Evolutionary conservation across 371 early-diverging fungal genomes (phyloP), one percentile per base, ranked within the genome.

Genomic region (Mucor indicus): DNA sequence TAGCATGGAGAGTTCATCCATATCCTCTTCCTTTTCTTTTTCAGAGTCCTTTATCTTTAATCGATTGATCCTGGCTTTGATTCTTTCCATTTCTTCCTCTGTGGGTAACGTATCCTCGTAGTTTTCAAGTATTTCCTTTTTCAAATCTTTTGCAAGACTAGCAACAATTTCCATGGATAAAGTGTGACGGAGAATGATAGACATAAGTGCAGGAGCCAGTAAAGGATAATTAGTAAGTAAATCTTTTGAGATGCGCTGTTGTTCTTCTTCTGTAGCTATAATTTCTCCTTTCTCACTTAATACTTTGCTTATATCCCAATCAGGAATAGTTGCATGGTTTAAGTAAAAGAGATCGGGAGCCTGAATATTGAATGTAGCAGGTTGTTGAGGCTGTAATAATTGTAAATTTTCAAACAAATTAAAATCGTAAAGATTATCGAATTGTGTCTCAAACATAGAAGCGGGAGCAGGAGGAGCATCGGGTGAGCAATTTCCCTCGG

Each of bases 131-230:
- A 13, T 11, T 5, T 11, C 44, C 16, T 9, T 27, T 4, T 32
- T 12, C 11, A 55, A 55, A 23, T 55, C 51, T 17, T 49, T 48
- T 2, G 56, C 61, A 24, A 53, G 35, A 7, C 44, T 44, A 9
- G 44, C 16, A 11, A 56, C 57, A 41, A 56, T 52, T 24, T 62
- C 57, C 13, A 62, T 20, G 0, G 62, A 44, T 11, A 64, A 30
- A 0, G 64, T 60, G 16, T 64, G 61, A 15, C 52, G 53, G 24
- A 64, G 21, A 3, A 64, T 44, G 36, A 64, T 60, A 15, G 64
- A 64, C 60, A 64, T 64, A 10, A 64, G 57, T 21, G 64, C 64
- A 47, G 64, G 57, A 13, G 50, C 64, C 22, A 64, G 33, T 3
- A 64, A 38, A 5, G 60, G 53, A 27, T 64, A 60, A 1, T 55